Conservation (phyloP, 2,329 filamentous ascomycete species). For the Pestalotiopsis sp. region DNA sequence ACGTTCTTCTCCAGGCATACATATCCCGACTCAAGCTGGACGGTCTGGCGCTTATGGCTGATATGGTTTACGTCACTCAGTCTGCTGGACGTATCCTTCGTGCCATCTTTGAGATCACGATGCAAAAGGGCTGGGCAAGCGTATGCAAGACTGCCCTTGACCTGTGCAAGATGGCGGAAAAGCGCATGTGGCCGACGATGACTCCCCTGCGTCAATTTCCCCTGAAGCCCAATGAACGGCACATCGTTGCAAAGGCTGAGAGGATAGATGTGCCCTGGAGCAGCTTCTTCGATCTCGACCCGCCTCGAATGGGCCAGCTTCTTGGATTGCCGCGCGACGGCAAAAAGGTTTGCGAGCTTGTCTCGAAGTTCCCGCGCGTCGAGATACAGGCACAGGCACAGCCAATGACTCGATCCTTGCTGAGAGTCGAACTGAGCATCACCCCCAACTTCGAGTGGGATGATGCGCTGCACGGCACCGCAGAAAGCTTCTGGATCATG, state of each 20-base stretch:
- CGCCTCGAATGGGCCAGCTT: conserved; percentile 93
- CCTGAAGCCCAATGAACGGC: conserved; percentile 65
- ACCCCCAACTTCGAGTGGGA: conserved; percentile 97
- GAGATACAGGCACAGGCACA: conserved; percentile 94
- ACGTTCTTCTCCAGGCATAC: conserved; percentile 93
- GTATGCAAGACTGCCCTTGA: conserved; percentile 92
- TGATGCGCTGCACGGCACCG: conserved; percentile 80
- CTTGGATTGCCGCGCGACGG: conserved; percentile 89
- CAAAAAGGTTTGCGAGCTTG: conserved; percentile 79
- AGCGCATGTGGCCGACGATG: conserved; percentile 99
- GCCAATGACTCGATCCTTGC: conserved; percentile 90
- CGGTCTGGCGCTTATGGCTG: conserved; percentile 93
- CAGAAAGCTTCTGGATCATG: conserved; percentile 95
- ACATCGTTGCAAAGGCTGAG: conserved; percentile 91
- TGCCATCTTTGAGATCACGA: conserved; percentile 94
- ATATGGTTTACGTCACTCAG: conserved; percentile 98
- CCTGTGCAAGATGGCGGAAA: conserved; percentile 98
- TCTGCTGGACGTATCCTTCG: conserved; percentile 94
- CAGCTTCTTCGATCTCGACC: conserved; percentile 94
- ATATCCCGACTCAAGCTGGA: conserved; percentile 94
- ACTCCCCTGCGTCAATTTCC: conserved; percentile 91
- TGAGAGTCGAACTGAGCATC: conserved; percentile 87
- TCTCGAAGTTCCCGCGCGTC: conserved; percentile 90
- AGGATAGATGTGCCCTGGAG: conserved; percentile 92
- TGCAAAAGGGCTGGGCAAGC: conserved; percentile 94